Evolutionary conservation across 805 yeast species (phyloP).

Genomic region (Diddensiella caesifluorescens): DNA sequence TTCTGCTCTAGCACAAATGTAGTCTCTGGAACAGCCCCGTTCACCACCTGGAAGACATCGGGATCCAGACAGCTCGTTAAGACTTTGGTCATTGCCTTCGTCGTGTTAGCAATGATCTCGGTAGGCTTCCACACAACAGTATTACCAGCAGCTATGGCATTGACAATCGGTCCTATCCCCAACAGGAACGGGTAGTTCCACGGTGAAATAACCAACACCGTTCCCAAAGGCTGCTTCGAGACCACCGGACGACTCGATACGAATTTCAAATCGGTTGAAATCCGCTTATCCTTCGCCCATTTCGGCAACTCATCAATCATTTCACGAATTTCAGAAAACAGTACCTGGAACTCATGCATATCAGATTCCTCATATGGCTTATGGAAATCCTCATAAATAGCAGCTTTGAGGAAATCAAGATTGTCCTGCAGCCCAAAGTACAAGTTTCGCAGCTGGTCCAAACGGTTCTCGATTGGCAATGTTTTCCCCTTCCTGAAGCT

Average conservation of each 20-base stretch:
- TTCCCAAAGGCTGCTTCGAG: constrained; percentile 45
- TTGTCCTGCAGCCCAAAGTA: constrained; percentile 60
- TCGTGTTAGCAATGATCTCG: constrained; percentile 62
- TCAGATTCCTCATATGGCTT: constrained; percentile 59
- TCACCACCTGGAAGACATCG: constrained; percentile 54
- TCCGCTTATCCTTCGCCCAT: constrained; percentile 53
- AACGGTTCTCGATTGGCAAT: constrained; percentile 49
- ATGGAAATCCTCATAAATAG: constrained; percentile 62
- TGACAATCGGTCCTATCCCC: constrained; percentile 59
- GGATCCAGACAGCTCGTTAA: constrained; percentile 50
- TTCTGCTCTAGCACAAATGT: constrained; percentile 53
- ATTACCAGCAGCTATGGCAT: constrained; percentile 85
- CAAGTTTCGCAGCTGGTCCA: constrained; percentile 59
- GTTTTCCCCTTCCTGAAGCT: constrained; percentile 45
- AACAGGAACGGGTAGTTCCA: constrained; percentile 75
- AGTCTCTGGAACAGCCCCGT: constrained; percentile 68
- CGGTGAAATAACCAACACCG: constrained; percentile 67
- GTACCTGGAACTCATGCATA: constrained; percentile 49
- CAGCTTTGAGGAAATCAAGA: constrained; percentile 47
- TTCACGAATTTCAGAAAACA: constrained; percentile 51
- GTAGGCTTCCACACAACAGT: constrained; percentile 70
- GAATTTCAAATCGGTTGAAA: constrained; percentile 15
- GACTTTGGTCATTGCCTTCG: constrained; percentile 51
- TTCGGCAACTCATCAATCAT: constrained; percentile 53
- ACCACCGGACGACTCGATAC: constrained; percentile 27